Evolutionary conservation across 2,329 filamentous ascomycete species (phyloP).

Genomic region (Chrysoporthe austroafricana): DNA sequence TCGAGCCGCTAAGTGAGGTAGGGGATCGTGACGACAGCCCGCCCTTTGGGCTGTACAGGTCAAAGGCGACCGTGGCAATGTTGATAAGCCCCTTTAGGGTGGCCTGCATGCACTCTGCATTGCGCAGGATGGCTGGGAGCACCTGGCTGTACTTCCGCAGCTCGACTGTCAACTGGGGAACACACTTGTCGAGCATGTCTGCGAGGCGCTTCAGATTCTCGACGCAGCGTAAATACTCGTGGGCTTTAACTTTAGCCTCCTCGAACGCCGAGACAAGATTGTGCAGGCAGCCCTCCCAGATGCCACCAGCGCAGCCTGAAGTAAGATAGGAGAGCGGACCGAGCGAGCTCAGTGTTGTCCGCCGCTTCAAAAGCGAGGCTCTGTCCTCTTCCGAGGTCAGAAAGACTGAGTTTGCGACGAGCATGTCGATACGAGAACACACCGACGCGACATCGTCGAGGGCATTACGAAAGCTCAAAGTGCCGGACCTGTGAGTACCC

Average conservation of each 20-base stretch:
- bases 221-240: conserved; percentile 16
- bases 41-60: conserved; percentile 3
- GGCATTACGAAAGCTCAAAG: background rate
- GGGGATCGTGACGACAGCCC: background rate
- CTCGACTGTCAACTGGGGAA: conserved; percentile 3
- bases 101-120: conserved; percentile 17
- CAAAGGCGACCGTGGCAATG: conserved; percentile 4
- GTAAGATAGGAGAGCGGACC: conserved; percentile 17
- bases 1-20: conserved; percentile 2
- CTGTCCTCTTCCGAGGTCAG: conserved; percentile 9
- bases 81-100: conserved; percentile 11
- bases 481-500: background rate
- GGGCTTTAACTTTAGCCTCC: background rate
- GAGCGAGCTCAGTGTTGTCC: background rate
- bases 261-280: conserved; percentile 18
- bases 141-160: conserved; percentile 14
- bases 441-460: conserved; percentile 8
- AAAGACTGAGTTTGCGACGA: conserved; percentile 10
- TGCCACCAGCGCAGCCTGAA: conserved; percentile 13
- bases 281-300: conserved; percentile 16
- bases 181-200: conserved; percentile 12
- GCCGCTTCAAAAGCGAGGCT: background rate
- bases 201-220: conserved; percentile 14
- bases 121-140: conserved; percentile 7
- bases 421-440: conserved; percentile 9